phyloP scores from a whole-genome alignment of 805 yeast genomes.

The Monosporozyma aquatica region DNA sequence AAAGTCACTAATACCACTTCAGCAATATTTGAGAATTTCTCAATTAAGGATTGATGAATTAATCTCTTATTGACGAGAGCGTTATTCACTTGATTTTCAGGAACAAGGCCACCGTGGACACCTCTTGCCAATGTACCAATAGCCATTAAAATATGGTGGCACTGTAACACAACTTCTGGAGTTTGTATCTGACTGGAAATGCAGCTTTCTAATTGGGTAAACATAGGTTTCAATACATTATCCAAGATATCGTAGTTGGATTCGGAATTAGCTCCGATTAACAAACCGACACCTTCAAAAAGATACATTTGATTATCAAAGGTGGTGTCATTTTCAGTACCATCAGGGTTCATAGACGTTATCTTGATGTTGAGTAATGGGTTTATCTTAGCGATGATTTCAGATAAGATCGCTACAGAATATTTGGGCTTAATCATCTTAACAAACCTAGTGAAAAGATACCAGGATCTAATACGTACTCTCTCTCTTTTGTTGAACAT shows the following conservation, averaged over 20 bases:
- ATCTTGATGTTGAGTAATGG: constrained; percentile 49
- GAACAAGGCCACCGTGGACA: constrained; percentile 44
- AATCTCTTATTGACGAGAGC: constrained; percentile 25
- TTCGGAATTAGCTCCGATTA: constrained; percentile 46
- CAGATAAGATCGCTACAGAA: constrained; percentile 42
- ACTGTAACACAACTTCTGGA: constrained; percentile 49
- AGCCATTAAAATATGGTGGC: constrained; percentile 81
- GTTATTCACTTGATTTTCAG: constrained; percentile 34
- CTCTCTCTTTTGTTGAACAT: constrained; percentile 64
- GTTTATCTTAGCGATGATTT: constrained; percentile 54
- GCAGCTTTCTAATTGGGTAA: constrained; percentile 58
- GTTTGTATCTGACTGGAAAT: constrained; percentile 39
- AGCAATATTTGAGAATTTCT: constrained; percentile 57
- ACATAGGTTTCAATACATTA: constrained; percentile 64
- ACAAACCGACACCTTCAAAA: constrained; percentile 78
- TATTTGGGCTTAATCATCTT: constrained; percentile 64
- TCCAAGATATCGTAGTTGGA: constrained; percentile 43
- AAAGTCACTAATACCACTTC: constrained; percentile 78
- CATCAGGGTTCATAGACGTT: constrained; percentile 24
- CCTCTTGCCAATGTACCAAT: constrained; percentile 88
- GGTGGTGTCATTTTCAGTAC: constrained; percentile 43
- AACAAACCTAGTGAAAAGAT: constrained; percentile 72
- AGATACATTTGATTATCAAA: constrained; percentile 75
- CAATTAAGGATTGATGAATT: constrained; percentile 29
- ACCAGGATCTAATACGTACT: constrained; percentile 85